Base-by-base conservation (phyloP, 2,329 filamentous ascomycete genomes). In the Eurotiales sp. region DNA sequence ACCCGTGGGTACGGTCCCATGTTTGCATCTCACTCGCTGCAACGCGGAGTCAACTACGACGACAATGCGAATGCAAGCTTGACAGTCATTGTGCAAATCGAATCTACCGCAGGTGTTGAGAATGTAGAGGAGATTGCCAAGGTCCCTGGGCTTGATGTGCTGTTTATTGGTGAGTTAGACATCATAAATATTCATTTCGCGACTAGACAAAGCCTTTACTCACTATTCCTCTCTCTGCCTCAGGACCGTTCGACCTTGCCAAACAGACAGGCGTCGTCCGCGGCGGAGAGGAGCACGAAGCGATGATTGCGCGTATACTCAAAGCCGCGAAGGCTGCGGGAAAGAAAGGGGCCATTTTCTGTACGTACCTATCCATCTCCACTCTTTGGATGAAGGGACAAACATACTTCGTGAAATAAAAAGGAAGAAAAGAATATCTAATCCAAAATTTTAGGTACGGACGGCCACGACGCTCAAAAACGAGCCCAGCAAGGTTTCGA, bases 1-100 rank as follows among this genome's bases (percentile, higher is more conserved):
- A 71, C 68, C n/a, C 71, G 80, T 52, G 79, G 79, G 0, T 81
- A 82, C 55, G 80, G 80, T 3, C 77, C 74, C 7, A 79, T 79
- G 0, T 81, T 82, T 57, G 67, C 76, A 0, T 73, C 77, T 56
- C 73, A 71, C 44, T 69, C 68, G 8, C 59, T 70, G 40, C 60
- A 65, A 2, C 62, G 65, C 40, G 58, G 70, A 11, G 73, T 81
- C 27, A 82, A 82, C 56, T 69, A 80, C 34, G 71, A 76, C 51
- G 72, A 79, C 56, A 58, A 58, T n/a, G 78, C 80, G n/a, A 82
- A 83, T 58, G 69, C 75, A 10, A 68, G 74, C 3, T 67, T 81
- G 36, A 58, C 79, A 15, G 79, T 77, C 1, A 76, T 80, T 27
- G 69, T 71, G 17, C 70, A 73, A 57, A 71, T 72, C 47, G 70